phyloP scores from a whole-genome alignment of 106 monocot genomes.

The Ottelia alismoides region DNA sequence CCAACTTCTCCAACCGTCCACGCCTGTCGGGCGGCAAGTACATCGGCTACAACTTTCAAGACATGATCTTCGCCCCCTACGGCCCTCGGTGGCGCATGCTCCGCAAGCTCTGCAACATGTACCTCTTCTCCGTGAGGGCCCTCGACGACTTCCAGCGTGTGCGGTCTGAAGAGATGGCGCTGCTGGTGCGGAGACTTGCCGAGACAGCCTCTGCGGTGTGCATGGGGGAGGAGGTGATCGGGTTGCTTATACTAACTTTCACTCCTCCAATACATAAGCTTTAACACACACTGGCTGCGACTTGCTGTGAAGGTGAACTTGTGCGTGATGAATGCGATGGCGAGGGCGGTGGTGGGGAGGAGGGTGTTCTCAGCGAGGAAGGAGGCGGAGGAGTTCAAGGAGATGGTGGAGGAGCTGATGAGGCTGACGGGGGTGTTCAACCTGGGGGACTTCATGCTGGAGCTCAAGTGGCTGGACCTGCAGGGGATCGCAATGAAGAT shows the following conservation, averaged over 20 bases:
- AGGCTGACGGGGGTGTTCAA: constrained; percentile 22
- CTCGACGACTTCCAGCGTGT: constrained; percentile 24
- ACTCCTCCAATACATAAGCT: not conserved
- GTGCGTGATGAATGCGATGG: constrained; percentile 32
- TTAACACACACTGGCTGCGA: constrained; percentile 3
- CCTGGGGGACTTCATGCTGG: constrained; percentile 41
- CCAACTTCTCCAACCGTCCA: constrained; percentile 42
- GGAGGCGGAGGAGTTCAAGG: constrained; percentile 36
- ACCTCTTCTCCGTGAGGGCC: constrained; percentile 41
- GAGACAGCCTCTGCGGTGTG: not conserved
- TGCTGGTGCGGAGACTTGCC: constrained; percentile 1
- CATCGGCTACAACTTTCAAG: constrained; percentile 39
- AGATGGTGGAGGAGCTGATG: constrained; percentile 46
- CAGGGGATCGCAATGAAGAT: no score
- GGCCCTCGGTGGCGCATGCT: constrained; percentile 41
- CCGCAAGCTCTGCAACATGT: constrained; percentile 30
- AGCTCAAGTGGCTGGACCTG: constrained; percentile 30
- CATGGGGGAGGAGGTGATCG: constrained; percentile 14
- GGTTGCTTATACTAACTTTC: not conserved
- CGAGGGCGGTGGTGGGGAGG: constrained; percentile 27
- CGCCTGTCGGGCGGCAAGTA: constrained; percentile 28
- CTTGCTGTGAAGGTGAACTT: constrained; percentile 6
- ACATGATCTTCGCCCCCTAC: constrained; percentile 37
- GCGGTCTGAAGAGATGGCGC: constrained; percentile 15
- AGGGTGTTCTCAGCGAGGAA: constrained; percentile 19